Percentiles rank a stretch among this genome's conserved stretches.
Conservation (phyloP, 2,329 filamentous ascomycete genomes). For the Cladophialophora yegresii region DNA sequence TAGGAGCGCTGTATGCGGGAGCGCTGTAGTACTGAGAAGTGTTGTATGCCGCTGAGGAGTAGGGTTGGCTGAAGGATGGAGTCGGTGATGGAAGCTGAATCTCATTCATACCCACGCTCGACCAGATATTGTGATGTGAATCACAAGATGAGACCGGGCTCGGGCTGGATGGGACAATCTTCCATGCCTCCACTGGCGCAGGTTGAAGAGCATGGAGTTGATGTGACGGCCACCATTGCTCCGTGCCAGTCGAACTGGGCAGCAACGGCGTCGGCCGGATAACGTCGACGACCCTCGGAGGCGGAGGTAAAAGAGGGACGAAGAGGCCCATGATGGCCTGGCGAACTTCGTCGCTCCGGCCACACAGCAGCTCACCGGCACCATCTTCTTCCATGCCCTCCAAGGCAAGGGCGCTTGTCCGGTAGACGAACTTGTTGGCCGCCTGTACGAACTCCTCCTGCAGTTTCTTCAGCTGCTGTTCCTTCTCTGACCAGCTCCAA, state of each 20-base stretch:
- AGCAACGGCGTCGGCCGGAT: constrained; percentile 82
- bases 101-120: constrained; percentile 72
- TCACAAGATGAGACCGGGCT: constrained; percentile 75
- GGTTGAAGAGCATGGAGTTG: constrained; percentile 66
- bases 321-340: constrained; percentile 79
- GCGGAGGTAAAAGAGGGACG: constrained; percentile 78
- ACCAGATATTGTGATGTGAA: constrained; percentile 73
- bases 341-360: constrained; percentile 93
- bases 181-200: constrained; percentile 81
- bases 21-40: constrained; percentile 72
- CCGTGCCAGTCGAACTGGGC: constrained; percentile 73
- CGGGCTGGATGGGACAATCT: constrained; percentile 84
- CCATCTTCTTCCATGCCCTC: constrained; percentile 97
- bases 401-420: constrained; percentile 81
- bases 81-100: constrained; percentile 75
- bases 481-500: constrained; percentile 95
- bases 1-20: constrained; percentile 65
- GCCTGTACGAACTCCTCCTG: constrained; percentile 96
- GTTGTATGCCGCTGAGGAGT: constrained; percentile 66
- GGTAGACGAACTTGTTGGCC: constrained; percentile 95
- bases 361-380: constrained; percentile 85
- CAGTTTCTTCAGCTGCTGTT: constrained; percentile 92
- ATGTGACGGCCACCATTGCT: constrained; percentile 78
- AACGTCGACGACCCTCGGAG: constrained; percentile 84
- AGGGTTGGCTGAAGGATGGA: constrained; percentile 76